Conservation (phyloP, 2,329 filamentous ascomycete genomes). For the Macrophomina tecta region DNA sequence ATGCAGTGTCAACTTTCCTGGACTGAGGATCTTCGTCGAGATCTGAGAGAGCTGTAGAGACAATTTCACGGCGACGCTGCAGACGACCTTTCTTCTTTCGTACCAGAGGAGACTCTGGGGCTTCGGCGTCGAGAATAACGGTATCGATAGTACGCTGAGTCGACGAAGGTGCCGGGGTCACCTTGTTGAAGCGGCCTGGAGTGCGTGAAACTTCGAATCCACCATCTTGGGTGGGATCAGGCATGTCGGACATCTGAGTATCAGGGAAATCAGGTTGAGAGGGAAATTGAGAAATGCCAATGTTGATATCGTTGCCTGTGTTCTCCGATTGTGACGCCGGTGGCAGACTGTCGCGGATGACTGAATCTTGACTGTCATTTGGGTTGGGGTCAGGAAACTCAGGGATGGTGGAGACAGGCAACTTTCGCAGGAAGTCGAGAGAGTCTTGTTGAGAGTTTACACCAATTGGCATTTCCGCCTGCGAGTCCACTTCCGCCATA, state of each 20-base stretch:
- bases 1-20: constrained; percentile 19
- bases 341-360: constrained; percentile 63
- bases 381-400: constrained; percentile 59
- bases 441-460: constrained; percentile 55
- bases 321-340: constrained; percentile 37
- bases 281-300: constrained; percentile 42
- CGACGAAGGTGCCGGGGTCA: constrained; percentile 57
- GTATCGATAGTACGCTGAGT: constrained; percentile 68
- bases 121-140: constrained; percentile 55
- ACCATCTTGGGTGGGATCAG: constrained; percentile 80
- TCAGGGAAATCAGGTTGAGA: constrained; percentile 38
- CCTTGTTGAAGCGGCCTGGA: constrained; percentile 67
- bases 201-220: constrained; percentile 74
- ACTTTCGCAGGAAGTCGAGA: constrained; percentile 55
- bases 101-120: constrained; percentile 71
- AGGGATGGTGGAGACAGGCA: constrained; percentile 64
- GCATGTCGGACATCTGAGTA: constrained; percentile 72
- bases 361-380: constrained; percentile 65
- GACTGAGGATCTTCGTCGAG: constrained; percentile 50
- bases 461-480: constrained; percentile 41
- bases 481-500: constrained; percentile 68
- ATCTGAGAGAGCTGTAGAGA: constrained; percentile 51
- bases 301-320: constrained; percentile 38
- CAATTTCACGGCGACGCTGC: constrained; percentile 49
- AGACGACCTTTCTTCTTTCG: constrained; percentile 64